Base-by-base conservation (phyloP, 2,329 filamentous ascomycete species). In the Periconia sp. region DNA sequence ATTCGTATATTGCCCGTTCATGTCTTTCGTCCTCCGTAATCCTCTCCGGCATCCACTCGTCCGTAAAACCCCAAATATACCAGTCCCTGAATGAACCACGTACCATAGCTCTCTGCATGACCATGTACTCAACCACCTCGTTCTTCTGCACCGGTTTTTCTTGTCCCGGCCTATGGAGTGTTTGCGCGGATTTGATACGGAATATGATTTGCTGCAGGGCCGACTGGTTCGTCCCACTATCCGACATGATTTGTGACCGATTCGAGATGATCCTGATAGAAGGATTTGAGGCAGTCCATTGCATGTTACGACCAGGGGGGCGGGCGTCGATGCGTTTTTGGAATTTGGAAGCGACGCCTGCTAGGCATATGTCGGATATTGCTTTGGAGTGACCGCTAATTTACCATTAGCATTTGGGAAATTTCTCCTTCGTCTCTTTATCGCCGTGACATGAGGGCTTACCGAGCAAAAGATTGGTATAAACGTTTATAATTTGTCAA, bases 41-140 rank as follows among this genome's bases (percentile, higher is more conserved):
- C 14, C 42, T 57, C 45, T 60, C 57, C 5, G 59, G 58, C 27
- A 63, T 71, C 37, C 81, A 84, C 61, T 83, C 79, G 41, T 80
- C 70, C 30, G 83, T 75, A 18, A 84, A 87, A 14, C 88, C 87
- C 82, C 86, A 88, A 47, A 90, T 71, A 66, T 77, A 79, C 88
- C 88, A 91, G 2, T 79, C 76, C 27, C 70, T 74, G 52, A 78
- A 69, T 65, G 76, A 67, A 33, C 77, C 78, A 2, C 62, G 56
- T 44, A 76, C 82, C 18, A 81, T 82, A 50, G 65, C 71, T 45
- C 73, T 74, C 64, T 85, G 83, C 44, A 91, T 59, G 40, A 89
- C 85, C 5, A 91, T 58, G 64, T 90, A 84, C 76, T 91, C 88
- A 1, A 79, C 69, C 60, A 86, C 78, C 20, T 43, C 35, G 17